Percentiles rank a stretch among this genome's conserved stretches.
Conservation (phyloP, 495 filamentous ascomycete species). For the Penicillium daleae region DNA sequence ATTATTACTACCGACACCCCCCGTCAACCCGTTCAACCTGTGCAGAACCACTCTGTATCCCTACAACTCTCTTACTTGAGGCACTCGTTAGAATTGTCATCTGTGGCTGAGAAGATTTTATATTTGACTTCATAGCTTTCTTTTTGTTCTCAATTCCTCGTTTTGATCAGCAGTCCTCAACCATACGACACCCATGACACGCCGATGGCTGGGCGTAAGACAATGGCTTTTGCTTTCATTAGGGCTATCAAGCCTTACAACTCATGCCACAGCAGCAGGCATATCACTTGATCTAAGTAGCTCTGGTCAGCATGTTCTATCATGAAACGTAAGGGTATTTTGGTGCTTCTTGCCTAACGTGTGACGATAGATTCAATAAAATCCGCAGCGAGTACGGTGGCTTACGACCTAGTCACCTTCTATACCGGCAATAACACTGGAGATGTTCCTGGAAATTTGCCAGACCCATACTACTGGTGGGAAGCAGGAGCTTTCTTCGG, state of each 20-base stretch:
- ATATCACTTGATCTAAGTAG: constrained; percentile 13
- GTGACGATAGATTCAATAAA: constrained; percentile 48
- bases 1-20: neutral
- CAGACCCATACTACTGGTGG: constrained; percentile 84
- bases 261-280: neutral
- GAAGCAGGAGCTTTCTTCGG: constrained; percentile 78
- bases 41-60: neutral
- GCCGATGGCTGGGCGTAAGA: neutral
- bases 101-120: neutral
- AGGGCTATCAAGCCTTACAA: constrained; percentile 2
- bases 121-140: neutral
- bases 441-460: constrained; percentile 71
- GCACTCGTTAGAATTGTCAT: neutral
- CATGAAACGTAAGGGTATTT: neutral
- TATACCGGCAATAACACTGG: constrained; percentile 77
- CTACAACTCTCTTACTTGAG: neutral
- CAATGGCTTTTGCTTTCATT: constrained; percentile 6
- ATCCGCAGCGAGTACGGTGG: constrained; percentile 42
- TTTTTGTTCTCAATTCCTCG: neutral
- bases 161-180: neutral
- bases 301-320: constrained; percentile 6
- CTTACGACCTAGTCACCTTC: constrained; percentile 52
- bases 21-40: neutral
- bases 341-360: neutral
- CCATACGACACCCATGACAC: neutral